phyloP scores from a whole-genome alignment of 371 early-diverging fungal genomes.

The Mortierella sp. region DNA sequence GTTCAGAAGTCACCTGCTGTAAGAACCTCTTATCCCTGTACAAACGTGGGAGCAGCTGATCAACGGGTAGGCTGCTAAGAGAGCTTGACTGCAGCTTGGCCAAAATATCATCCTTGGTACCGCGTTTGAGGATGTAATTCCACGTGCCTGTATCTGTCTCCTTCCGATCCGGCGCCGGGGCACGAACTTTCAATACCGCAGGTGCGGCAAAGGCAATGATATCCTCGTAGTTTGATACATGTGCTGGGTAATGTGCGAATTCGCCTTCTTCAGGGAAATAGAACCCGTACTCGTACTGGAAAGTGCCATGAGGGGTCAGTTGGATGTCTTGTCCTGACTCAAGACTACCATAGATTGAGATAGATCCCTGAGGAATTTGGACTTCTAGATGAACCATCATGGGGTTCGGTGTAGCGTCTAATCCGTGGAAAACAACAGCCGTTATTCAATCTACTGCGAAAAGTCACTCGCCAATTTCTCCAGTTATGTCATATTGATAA shows the following conservation, averaged over 20 bases:
- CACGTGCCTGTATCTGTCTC: slow-evolving; percentile 26
- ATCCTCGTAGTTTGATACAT: slow-evolving; percentile 52
- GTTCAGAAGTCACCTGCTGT: slow-evolving; percentile 27
- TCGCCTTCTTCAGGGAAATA: slow-evolving; percentile 68
- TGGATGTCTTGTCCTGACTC: slow-evolving; percentile 41
- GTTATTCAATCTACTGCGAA: background rate
- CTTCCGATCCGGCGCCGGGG: slow-evolving; percentile 17
- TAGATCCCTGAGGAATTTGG: slow-evolving; percentile 47
- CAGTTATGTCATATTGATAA: too few relatives aligned
- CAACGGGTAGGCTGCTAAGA: slow-evolving; percentile 25
- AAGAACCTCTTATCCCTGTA: slow-evolving; percentile 29
- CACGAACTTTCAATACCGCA: slow-evolving; percentile 29
- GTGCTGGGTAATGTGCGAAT: slow-evolving; percentile 61
- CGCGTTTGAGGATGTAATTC: slow-evolving; percentile 31
- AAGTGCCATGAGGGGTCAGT: slow-evolving; percentile 28
- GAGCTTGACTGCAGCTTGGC: slow-evolving; percentile 47
- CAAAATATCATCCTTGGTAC: slow-evolving; percentile 36
- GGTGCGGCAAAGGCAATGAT: slow-evolving; percentile 41
- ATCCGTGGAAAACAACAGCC: background rate
- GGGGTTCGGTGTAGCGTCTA: slow-evolving; percentile 40
- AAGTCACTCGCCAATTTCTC: background rate
- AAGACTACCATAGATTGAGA: slow-evolving; percentile 33
- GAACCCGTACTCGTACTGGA: slow-evolving; percentile 58
- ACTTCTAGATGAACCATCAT: slow-evolving; percentile 46
- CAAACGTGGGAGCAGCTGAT: slow-evolving; percentile 25